phyloP scores from a whole-genome alignment of 768 basidiomycete genomes.

The Lactarius sp. region DNA sequence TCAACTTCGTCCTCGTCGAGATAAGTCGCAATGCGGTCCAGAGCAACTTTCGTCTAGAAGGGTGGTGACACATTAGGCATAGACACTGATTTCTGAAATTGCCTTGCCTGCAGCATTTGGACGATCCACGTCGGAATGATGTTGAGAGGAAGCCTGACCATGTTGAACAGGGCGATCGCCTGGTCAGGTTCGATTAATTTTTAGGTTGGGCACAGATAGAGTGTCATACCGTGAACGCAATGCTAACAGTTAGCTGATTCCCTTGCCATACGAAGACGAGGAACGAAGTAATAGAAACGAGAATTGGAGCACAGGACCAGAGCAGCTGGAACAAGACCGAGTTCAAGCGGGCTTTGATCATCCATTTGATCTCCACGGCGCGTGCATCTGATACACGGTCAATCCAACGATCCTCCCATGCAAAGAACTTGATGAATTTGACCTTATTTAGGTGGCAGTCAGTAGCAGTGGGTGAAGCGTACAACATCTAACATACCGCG shows the following conservation, averaged over 20 bases:
- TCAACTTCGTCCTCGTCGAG: constrained; percentile 59
- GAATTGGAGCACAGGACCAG: constrained; percentile 72
- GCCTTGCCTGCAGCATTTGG: constrained; percentile 55
- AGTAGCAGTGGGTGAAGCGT: neutral
- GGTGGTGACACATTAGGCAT: neutral
- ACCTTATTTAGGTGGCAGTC: constrained; percentile 34
- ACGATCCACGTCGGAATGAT: constrained; percentile 79
- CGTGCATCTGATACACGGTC: constrained; percentile 58
- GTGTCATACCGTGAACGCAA: constrained; percentile 72
- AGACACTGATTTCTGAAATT: neutral
- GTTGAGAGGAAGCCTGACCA: constrained; percentile 77
- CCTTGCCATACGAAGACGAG: constrained; percentile 65
- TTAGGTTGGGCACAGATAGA: neutral
- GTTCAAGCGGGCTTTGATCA: constrained; percentile 75
- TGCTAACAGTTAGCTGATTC: constrained; percentile 67
- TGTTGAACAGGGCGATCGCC: constrained; percentile 78
- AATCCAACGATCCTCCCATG: constrained; percentile 78
- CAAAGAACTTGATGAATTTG: constrained; percentile 82
- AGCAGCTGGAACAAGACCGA: constrained; percentile 63
- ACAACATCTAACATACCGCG: constrained; percentile 40
- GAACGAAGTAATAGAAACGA: constrained; percentile 80
- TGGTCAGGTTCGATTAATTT: constrained; percentile 26
- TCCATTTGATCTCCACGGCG: constrained; percentile 67
- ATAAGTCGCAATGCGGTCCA: constrained; percentile 57
- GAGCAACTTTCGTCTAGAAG: constrained; percentile 46